phyloP scores from a whole-genome alignment of 345 rosid genomes.

The Geranium brycei region DNA sequence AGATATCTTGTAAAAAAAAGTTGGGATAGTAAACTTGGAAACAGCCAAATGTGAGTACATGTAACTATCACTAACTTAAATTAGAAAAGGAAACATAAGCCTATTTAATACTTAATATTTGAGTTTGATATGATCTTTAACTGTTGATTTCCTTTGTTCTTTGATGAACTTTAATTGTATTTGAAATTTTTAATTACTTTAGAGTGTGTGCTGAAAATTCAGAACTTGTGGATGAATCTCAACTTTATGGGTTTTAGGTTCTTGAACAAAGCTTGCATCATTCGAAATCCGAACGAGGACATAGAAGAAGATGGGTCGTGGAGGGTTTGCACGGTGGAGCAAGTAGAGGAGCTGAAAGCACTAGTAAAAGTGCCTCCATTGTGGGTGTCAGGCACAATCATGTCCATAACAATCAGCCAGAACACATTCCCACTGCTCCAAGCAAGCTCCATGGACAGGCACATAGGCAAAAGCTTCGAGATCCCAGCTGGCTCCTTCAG shows the following conservation, averaged over 20 bases:
- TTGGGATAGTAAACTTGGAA: no score
- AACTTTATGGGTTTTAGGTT: constrained; percentile 30
- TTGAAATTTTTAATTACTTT: no score
- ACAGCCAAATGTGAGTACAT: no score
- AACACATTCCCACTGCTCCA: constrained; percentile 49
- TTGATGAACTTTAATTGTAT: no score
- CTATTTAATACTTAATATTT: no score
- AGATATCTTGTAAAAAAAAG: no score
- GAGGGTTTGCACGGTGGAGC: constrained; percentile 62
- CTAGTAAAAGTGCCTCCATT: constrained; percentile 48
- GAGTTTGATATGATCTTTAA: no score
- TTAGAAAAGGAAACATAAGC: no score
- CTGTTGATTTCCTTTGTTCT: no score
- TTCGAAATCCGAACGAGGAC: constrained; percentile 33
- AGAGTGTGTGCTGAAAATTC: no score
- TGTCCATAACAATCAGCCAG: constrained; percentile 53
- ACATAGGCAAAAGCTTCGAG: constrained; percentile 40
- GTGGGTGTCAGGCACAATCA: constrained; percentile 65
- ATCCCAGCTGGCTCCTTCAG: constrained; percentile 63
- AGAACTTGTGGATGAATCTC: no score
- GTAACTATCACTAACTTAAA: no score
- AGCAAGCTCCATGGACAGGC: constrained; percentile 63
- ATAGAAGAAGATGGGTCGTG: constrained; percentile 48
- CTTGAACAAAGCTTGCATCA: constrained; percentile 58
- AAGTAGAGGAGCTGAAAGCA: constrained; percentile 76